Evolutionary conservation across 2,329 filamentous ascomycete genomes (phyloP).

Genomic region (Botrytis squamosa): DNA sequence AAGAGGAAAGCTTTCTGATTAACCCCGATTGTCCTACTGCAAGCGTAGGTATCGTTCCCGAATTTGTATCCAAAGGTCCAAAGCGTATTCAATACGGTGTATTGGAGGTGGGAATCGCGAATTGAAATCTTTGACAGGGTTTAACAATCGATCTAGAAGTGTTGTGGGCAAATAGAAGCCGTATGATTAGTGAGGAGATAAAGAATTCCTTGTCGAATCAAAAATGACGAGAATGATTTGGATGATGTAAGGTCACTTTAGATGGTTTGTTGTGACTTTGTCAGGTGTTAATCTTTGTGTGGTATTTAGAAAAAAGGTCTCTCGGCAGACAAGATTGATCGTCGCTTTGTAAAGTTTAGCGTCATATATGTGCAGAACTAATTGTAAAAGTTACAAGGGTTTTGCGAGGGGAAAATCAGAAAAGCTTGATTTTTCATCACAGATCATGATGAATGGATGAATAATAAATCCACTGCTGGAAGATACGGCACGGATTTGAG

Average conservation of each 20-base stretch:
- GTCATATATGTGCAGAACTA: not conserved
- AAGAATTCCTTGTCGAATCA: not conserved
- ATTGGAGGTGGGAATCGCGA: not conserved
- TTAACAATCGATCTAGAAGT: not conserved
- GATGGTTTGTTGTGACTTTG: not conserved
- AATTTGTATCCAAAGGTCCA: not conserved
- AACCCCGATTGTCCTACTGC: not conserved
- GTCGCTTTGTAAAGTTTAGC: not conserved
- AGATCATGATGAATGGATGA: not conserved
- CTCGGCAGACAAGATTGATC: constrained; percentile 6
- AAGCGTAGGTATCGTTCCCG: not conserved
- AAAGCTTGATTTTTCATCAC: constrained; percentile 2
- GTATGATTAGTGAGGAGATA: constrained; percentile 1
- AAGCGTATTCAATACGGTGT: not conserved
- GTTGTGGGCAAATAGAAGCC: not conserved
- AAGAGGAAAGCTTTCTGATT: not conserved
- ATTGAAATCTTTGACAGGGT: not conserved
- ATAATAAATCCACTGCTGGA: not conserved
- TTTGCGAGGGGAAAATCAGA: not conserved
- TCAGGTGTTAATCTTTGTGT: not conserved
- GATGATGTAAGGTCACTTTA: constrained; percentile 1
- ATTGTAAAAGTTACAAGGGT: not conserved
- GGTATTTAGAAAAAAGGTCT: not conserved
- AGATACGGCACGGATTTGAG: not conserved
- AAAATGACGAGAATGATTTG: not conserved